Base-by-base conservation (phyloP, 1,284 basidiomycete species). In the Puccinia hordei region DNA sequence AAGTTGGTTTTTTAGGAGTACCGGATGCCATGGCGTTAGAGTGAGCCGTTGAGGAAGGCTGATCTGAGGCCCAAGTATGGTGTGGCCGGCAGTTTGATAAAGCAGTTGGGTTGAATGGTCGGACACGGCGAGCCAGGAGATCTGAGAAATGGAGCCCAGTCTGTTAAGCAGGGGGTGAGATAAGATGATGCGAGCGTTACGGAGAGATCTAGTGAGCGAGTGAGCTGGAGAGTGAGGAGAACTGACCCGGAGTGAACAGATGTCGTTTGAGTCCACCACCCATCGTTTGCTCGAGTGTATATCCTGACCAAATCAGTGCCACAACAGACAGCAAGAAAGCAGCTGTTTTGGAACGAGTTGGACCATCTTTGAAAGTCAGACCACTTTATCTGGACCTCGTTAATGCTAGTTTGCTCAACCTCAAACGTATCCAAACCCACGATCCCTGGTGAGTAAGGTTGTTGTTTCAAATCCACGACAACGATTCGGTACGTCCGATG, bases 11-110 rank as follows among this genome's bases (percentile, higher is more conserved):
- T 44, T 75, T 2, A 75, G 59, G 27, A 51, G 55, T 15, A 30
- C 51, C 22, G 73, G 73, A 75, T 75, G 73, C 73, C 73, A 75
- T 49, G 44, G 73, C 13, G 59, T n/a, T 55, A 75, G 22, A 24
- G 24, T 63, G 59, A 38, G 57, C 44, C 57, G 27, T 12, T 51
- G 2, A 38, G 73, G 24, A 51, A 15, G 27, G 33, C 24, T 46
- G 35, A 63, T 61, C 2, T 24, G 55, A 27, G 55, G 73, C 19
- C 41, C 38, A 1, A 49, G 38, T 46, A 75, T 22, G 6, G 73
- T 75, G 46, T 75, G 57, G 5, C 46, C 57, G 24, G 24, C 41
- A 27, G 73, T 55, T 51, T 65, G 57, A 49, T 65, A 75, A 17
- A 65, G 27, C 30, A 75, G 35, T 35, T 27, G 41, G 30, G 68